Conservation (phyloP, 352 stramenopile species). For the Phytophthora pinifolia region DNA sequence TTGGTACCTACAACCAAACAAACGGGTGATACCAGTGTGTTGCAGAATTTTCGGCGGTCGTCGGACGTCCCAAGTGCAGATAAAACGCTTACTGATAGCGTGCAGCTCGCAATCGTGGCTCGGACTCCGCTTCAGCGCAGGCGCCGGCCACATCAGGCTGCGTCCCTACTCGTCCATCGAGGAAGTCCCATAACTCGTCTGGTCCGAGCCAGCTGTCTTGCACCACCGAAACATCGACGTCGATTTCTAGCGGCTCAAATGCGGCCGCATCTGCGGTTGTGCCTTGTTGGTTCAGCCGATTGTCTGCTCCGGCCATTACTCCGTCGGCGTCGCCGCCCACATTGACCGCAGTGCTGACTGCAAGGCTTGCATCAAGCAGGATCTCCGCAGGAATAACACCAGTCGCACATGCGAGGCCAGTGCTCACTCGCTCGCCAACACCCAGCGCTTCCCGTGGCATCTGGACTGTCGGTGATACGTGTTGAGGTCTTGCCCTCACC, state of each 20-base stretch:
- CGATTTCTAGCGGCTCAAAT: constrained; percentile 21
- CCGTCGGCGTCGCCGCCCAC: constrained; percentile 1
- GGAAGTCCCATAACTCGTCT: constrained; percentile 23
- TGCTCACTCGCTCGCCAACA: neutral
- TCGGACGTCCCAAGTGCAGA: neutral
- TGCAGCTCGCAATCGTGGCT: constrained; percentile 7
- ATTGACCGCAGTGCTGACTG: neutral
- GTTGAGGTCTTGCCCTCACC: neutral
- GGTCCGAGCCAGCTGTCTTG: constrained; percentile 19
- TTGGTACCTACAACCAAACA: constrained; percentile 14
- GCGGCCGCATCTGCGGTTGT: constrained; percentile 2
- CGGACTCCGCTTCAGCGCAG: neutral
- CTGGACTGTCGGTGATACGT: constrained; percentile 25
- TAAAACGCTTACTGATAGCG: constrained; percentile 13
- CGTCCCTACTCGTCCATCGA: constrained; percentile 4
- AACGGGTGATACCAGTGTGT: neutral
- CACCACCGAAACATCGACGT: constrained; percentile 16
- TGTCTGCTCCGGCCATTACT: constrained; percentile 12
- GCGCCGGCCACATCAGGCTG: constrained; percentile 15
- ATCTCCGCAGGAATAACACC: constrained; percentile 17
- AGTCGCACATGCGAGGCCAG: constrained; percentile 5
- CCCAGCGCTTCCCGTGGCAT: constrained; percentile 15
- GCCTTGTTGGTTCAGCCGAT: neutral
- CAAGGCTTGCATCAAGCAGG: constrained; percentile 1
- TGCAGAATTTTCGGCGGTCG: neutral